These are phyloP conservation scores for Pseudozyma pruni DNA, from an alignment of 1,284 basidiomycete species.

Conservation along the genomic window DNA sequence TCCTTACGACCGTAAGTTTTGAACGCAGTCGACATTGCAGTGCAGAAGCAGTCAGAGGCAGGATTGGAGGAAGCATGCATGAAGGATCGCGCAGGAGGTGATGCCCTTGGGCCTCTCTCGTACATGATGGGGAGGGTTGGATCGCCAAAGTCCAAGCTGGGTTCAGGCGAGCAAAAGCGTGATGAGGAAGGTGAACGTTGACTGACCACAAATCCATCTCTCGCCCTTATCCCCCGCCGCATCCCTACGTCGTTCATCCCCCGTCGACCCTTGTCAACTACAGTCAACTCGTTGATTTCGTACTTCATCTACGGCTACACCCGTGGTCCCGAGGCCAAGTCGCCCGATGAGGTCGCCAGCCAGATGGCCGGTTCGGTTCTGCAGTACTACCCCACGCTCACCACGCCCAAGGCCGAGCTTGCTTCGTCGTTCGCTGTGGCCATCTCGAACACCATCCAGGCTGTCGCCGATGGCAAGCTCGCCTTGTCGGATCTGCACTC, in stretches of 20 bases:
- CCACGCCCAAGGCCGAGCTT: constrained; percentile 35
- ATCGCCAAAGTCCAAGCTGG: no score
- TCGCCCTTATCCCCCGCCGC: no score
- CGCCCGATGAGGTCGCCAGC: constrained; percentile 54
- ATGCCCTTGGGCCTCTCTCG: no score
- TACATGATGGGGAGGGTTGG: no score
- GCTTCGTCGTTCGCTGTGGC: constrained; percentile 34
- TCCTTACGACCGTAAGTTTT: constrained; percentile 55
- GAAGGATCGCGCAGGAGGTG: no score
- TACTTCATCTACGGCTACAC: constrained; percentile 59
- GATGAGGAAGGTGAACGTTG: no score
- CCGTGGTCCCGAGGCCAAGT: constrained; percentile 40
- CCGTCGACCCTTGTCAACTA: no score
- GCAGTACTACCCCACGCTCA: constrained; percentile 64
- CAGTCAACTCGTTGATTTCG: constrained; percentile 53
- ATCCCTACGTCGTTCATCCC: no score
- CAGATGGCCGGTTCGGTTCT: constrained; percentile 58
- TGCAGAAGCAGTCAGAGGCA: constrained; percentile 1
- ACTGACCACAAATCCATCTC: no score
- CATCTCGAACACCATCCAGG: constrained; percentile 49
- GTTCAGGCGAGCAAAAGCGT: no score
- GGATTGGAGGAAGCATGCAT: neutral
- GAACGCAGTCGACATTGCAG: neutral
- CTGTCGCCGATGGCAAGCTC: constrained; percentile 36
- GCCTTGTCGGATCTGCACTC: constrained; percentile 30